Conservation (phyloP, 495 filamentous ascomycete species). For the Xylaria longipes region DNA sequence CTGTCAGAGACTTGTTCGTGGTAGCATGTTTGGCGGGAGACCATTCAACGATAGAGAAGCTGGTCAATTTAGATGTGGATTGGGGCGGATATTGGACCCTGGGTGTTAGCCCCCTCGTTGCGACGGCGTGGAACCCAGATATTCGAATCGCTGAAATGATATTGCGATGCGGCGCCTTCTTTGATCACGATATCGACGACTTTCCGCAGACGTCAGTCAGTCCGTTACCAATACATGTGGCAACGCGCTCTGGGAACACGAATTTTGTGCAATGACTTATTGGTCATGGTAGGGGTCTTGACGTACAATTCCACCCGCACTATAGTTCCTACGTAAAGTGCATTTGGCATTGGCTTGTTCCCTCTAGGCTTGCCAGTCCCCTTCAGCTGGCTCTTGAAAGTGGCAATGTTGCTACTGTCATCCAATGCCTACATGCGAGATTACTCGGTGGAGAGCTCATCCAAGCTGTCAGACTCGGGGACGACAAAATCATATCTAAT, state of each 20-base stretch:
- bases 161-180: not conserved
- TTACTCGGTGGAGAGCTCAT: not conserved
- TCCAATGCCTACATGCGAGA: not conserved
- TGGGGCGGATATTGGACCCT: not conserved
- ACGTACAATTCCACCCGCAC: not conserved
- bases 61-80: not conserved
- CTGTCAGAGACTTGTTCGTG: not conserved
- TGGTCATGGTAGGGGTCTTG: not conserved
- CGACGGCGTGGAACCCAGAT: slow-evolving; percentile 8
- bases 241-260: not conserved
- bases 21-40: not conserved
- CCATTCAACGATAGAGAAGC: not conserved
- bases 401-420: not conserved
- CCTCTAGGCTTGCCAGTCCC: not conserved
- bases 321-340: too few relatives aligned
- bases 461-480: not conserved
- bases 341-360: not conserved
- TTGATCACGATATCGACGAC: not conserved
- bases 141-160: slow-evolving; percentile 1
- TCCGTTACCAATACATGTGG: slow-evolving; percentile 11
- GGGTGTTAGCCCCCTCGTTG: not conserved
- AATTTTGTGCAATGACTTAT: slow-evolving; percentile 6
- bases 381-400: not conserved
- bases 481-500: not conserved
- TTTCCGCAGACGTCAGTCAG: not conserved